These are phyloP conservation scores for Benincasa hispida DNA, from an alignment of 306 rosid genomes.

Conservation along the genomic window DNA sequence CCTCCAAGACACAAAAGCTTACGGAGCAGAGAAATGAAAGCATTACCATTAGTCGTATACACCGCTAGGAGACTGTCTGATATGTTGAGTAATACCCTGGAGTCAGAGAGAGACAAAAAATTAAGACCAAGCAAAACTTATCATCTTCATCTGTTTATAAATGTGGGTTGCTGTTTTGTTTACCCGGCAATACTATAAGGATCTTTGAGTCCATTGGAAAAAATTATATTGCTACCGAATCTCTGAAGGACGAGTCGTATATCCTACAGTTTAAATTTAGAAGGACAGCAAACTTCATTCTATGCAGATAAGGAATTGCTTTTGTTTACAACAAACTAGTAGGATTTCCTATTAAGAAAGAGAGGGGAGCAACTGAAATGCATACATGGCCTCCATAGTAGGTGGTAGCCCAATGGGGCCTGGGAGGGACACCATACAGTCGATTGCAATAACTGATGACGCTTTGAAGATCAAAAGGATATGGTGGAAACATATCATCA, in stretches of 20 bases:
- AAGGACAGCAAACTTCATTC: neutral
- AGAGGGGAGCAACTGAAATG: neutral
- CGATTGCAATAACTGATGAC: slow-evolving; percentile 16
- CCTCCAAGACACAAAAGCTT: neutral
- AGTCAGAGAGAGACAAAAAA: neutral
- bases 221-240: slow-evolving; percentile 55
- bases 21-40: neutral
- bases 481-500: slow-evolving; percentile 29
- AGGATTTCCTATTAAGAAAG: neutral
- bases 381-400: slow-evolving; percentile 68
- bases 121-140: neutral
- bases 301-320: neutral
- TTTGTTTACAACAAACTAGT: neutral
- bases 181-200: slow-evolving; percentile 60
- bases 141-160: neutral
- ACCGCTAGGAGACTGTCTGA: slow-evolving; percentile 34
- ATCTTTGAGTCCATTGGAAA: slow-evolving; percentile 63
- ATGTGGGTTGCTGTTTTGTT: neutral
- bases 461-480: slow-evolving; percentile 5
- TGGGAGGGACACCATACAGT: slow-evolving; percentile 38
- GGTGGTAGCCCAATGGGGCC: slow-evolving; percentile 46
- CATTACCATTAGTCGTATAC: slow-evolving; percentile 5
- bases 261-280: slow-evolving; percentile 23
- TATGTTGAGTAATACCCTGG: slow-evolving; percentile 34
- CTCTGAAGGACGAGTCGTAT: slow-evolving; percentile 29